phyloP scores from a whole-genome alignment of 129 eudicot genomes.

The Helianthus tuberosus region DNA sequence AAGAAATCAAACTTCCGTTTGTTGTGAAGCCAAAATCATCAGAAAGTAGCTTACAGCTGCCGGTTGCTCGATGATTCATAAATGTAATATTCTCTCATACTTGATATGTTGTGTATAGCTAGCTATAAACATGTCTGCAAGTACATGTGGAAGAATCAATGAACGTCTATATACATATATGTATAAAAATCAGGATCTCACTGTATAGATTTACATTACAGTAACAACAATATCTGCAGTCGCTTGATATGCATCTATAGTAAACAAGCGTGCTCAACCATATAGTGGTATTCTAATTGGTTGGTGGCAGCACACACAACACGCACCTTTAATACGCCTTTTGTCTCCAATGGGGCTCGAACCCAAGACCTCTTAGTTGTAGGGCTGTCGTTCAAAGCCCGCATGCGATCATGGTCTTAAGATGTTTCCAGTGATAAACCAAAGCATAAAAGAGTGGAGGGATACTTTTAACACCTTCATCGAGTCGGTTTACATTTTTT shows the following conservation, averaged over 20 bases:
- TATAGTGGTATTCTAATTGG: slow-evolving; percentile 12
- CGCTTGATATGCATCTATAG: slow-evolving; percentile 18
- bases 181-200: not conserved
- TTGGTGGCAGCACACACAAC: not conserved
- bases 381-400: not conserved
- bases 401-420: too few species aligned
- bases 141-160: not conserved
- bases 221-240: slow-evolving; percentile 13
- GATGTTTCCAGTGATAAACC: too few species aligned
- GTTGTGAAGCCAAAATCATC: slow-evolving; percentile 70
- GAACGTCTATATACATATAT: not conserved
- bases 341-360: not conserved
- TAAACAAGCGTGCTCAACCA: slow-evolving; percentile 6
- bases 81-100: not conserved
- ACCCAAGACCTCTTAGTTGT: not conserved
- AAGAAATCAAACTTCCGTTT: slow-evolving; percentile 63
- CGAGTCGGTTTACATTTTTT: too few species aligned
- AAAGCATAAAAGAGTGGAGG: too few species aligned
- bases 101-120: not conserved
- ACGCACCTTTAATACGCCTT: not conserved
- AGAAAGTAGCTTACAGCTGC: slow-evolving; percentile 47
- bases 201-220: slow-evolving; percentile 25
- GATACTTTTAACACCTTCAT: too few species aligned
- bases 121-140: not conserved
- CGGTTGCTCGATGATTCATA: slow-evolving; percentile 43